Evolutionary conservation across 2,329 filamentous ascomycete genomes (phyloP).

Genomic region (Aschersonia sp.): DNA sequence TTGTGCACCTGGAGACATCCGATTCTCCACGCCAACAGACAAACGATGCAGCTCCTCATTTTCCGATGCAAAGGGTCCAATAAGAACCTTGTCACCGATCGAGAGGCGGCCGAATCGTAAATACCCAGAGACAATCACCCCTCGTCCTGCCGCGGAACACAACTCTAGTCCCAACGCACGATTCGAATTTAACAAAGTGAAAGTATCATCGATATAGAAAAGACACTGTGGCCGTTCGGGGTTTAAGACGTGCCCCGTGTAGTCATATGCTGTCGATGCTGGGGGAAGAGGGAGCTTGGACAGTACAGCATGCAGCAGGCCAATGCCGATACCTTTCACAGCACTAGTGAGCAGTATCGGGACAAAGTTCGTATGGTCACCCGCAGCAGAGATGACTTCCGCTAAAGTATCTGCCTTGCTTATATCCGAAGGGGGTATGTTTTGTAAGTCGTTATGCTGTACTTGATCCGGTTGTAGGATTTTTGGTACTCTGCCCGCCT

Average conservation of each 20-base stretch:
- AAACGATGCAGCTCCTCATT: slow-evolving; percentile 26
- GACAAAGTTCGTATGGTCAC: slow-evolving; percentile 38
- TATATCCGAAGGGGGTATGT: slow-evolving; percentile 40
- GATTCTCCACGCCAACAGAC: slow-evolving; percentile 25
- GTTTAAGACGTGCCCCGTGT: slow-evolving; percentile 38
- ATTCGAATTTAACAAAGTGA: slow-evolving; percentile 55
- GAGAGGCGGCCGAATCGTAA: slow-evolving; percentile 65
- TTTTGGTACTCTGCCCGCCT: slow-evolving; percentile 55
- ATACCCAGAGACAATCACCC: slow-evolving; percentile 72
- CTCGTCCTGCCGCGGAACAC: slow-evolving; percentile 23
- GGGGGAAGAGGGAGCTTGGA: slow-evolving; percentile 58
- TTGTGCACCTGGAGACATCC: slow-evolving; percentile 30
- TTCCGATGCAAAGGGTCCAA: slow-evolving; percentile 62
- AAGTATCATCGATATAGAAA: slow-evolving; percentile 87
- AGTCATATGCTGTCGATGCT: slow-evolving; percentile 36
- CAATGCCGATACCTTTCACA: slow-evolving; percentile 70
- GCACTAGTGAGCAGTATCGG: slow-evolving; percentile 83
- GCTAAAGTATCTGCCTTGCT: slow-evolving; percentile 42
- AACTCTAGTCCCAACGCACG: slow-evolving; percentile 8
- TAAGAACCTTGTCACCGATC: slow-evolving; percentile 61
- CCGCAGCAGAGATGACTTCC: slow-evolving; percentile 29
- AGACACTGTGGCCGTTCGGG: slow-evolving; percentile 48
- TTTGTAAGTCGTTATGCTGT: slow-evolving; percentile 35
- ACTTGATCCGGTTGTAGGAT: slow-evolving; percentile 48
- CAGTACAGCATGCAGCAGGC: slow-evolving; percentile 68